These are phyloP conservation scores for Fusarium decemcellulare DNA, from an alignment of 2,329 filamentous ascomycete species.

Conservation along the genomic window DNA sequence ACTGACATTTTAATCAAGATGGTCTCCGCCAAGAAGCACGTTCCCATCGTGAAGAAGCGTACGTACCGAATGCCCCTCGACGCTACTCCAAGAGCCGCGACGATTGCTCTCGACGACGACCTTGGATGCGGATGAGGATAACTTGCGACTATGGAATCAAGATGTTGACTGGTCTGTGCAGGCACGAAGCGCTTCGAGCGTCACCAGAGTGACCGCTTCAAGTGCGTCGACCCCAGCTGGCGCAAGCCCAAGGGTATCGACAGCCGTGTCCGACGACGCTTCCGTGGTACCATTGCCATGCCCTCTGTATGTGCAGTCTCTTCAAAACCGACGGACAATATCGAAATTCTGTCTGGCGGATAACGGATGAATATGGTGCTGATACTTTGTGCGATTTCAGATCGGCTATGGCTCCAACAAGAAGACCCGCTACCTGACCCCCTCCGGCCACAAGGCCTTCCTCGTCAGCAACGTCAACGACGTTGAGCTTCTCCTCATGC, in stretches of 20 bases:
- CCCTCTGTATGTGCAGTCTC: slow-evolving; percentile 84
- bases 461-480: slow-evolving; percentile 97
- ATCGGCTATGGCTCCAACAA: slow-evolving; percentile 99
- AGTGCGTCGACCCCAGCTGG: slow-evolving; percentile 91
- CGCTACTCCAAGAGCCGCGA: slow-evolving; percentile 20
- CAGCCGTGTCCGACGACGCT: slow-evolving; percentile 96
- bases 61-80: slow-evolving; percentile 65
- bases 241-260: slow-evolving; percentile 99
- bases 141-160: slow-evolving; percentile 14
- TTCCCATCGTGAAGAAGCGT: slow-evolving; percentile 99
- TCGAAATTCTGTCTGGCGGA: slow-evolving; percentile 2
- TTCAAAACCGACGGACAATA: slow-evolving; percentile 12
- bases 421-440: slow-evolving; percentile 99
- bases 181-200: slow-evolving; percentile 95
- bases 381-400: slow-evolving; percentile 62
- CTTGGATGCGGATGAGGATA: slow-evolving; percentile 13
- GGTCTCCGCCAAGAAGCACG: slow-evolving; percentile 99
- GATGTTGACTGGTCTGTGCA: slow-evolving; percentile 62
- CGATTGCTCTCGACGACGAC: slow-evolving; percentile 35
- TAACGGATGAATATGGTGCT: slow-evolving; percentile 20
- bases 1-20: slow-evolving; percentile 72
- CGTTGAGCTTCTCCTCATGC: slow-evolving; percentile 98
- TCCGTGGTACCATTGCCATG: slow-evolving; percentile 96
- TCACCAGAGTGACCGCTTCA: slow-evolving; percentile 98
- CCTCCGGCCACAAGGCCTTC: slow-evolving; percentile 99